Base-by-base conservation (phyloP, 2,329 filamentous ascomycete genomes). In the Colletotrichum liriopes region DNA sequence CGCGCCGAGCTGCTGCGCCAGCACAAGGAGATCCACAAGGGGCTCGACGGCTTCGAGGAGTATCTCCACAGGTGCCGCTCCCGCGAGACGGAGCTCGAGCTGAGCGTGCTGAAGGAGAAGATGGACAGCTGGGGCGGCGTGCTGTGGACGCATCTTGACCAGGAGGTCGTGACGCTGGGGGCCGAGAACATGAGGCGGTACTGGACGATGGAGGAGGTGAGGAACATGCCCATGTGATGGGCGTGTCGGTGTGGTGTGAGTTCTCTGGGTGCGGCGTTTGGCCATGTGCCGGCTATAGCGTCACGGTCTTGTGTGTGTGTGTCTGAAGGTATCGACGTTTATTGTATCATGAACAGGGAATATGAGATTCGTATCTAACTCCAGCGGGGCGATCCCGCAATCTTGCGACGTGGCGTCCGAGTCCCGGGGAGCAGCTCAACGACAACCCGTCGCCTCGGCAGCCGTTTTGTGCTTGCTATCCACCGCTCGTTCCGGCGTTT, bases 131-230 rank as follows among this genome's bases (percentile, higher is more conserved):
- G 95, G 89, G 93, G 93, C 14, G 85, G 86, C 12, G 93, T 97
- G 74, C 81, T 98, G 60, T 96, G 94, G 93, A 85, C 84, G 78
- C 95, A 98, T 86, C 83, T 98, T 72, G 93, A 96, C 77, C 92
- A 95, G 77, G 95, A 98, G 86, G 94, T 98, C 9, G 84, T 86
- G 81, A 89, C 93, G 75, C 81, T 98, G 41, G 90, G 92, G 2
- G 94, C 94, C 55, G 93, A 96, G 81, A 97, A 96, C 80, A 97
- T 98, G 95, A 87, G 94, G 76, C 90, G 86, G 81, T 95, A 93
- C 81, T 98, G 94, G 93, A 93, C 86, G 0, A 76, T 91, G 72
- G 90, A 93, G 58, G 95, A 98, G 86, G 91, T 98, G 81, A 85
- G 82, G 80, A 82, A 84, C 63, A 87, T 96, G 83, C 91, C 89